Percentiles rank a stretch among this genome's conserved stretches.
These are phyloP conservation scores for Aspergillus sp. DNA, from an alignment of 2,329 filamentous ascomycete genomes.

Conservation along the genomic window DNA sequence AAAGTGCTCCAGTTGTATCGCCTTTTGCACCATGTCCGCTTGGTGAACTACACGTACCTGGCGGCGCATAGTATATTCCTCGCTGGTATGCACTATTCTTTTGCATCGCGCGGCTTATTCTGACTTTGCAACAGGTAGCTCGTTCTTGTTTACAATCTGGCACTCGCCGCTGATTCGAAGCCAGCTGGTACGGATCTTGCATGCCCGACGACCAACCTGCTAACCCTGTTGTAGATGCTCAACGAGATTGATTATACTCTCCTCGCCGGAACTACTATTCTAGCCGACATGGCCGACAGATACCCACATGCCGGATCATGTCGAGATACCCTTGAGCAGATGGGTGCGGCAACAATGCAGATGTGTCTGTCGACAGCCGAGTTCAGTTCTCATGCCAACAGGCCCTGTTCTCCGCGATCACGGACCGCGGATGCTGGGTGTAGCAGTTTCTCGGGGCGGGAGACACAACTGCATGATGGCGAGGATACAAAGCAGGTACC, in stretches of 20 bases:
- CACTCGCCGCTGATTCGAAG: conserved; percentile 83
- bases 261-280: conserved; percentile 81
- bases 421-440: conserved; percentile 14
- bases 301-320: conserved; percentile 93
- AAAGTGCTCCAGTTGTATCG: conserved; percentile 85
- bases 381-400: conserved; percentile 48
- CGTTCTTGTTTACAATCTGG: conserved; percentile 95
- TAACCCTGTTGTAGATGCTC: conserved; percentile 50
- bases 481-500: conserved; percentile 20
- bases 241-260: conserved; percentile 98
- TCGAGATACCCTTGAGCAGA: conserved; percentile 86
- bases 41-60: conserved; percentile 93
- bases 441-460: no score
- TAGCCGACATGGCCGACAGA: conserved; percentile 84
- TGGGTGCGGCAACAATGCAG: conserved; percentile 88
- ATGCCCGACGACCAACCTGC: not conserved
- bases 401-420: conserved; percentile 8
- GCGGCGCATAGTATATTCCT: conserved; percentile 96
- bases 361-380: conserved; percentile 86
- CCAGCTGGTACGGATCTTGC: conserved; percentile 57
- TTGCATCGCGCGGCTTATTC: not conserved
- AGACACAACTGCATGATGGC: no score
- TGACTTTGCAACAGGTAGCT: conserved; percentile 49
- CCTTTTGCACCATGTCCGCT: conserved; percentile 72
- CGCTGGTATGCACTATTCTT: conserved; percentile 56